phyloP scores from a whole-genome alignment of 345 rosid genomes.

The Hirschfeldia incana region DNA sequence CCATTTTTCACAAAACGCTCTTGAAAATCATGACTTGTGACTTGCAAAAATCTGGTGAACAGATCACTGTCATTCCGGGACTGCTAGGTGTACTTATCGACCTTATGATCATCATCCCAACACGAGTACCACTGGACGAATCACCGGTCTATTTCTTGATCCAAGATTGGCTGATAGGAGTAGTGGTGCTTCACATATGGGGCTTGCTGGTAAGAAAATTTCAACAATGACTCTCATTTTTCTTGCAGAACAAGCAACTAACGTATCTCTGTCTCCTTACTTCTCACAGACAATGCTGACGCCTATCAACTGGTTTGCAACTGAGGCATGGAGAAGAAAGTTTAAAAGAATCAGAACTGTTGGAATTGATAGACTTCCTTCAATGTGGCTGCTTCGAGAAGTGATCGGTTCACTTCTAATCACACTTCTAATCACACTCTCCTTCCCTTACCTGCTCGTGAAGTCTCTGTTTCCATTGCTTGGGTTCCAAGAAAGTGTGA shows the following conservation, averaged over 20 bases:
- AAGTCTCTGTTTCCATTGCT: slow-evolving; percentile 20
- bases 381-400: slow-evolving; percentile 23
- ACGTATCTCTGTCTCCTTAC: not conserved
- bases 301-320: slow-evolving; percentile 9
- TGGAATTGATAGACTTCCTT: slow-evolving; percentile 7
- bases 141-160: slow-evolving; percentile 14
- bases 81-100: slow-evolving; percentile 5
- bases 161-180: slow-evolving; percentile 29
- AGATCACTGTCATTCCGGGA: slow-evolving; percentile 18
- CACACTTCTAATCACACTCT: slow-evolving; percentile 17
- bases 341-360: slow-evolving; percentile 4
- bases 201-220: slow-evolving; percentile 21
- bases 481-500: slow-evolving; percentile 12
- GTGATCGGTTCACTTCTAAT: slow-evolving; percentile 23
- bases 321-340: slow-evolving; percentile 16
- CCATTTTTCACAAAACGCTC: not conserved
- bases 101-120: slow-evolving; percentile 32
- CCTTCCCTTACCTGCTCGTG: slow-evolving; percentile 23
- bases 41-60: slow-evolving; percentile 6
- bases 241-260: not conserved
- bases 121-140: slow-evolving; percentile 14
- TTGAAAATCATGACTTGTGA: not conserved
- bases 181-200: slow-evolving; percentile 25
- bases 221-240: not conserved
- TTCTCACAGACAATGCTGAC: slow-evolving; percentile 11